A percentile compares a stretch with the other conserved stretches of the same genome.
Conservation (phyloP, 352 stramenopile genomes). For the Blastocystis sp. region DNA sequence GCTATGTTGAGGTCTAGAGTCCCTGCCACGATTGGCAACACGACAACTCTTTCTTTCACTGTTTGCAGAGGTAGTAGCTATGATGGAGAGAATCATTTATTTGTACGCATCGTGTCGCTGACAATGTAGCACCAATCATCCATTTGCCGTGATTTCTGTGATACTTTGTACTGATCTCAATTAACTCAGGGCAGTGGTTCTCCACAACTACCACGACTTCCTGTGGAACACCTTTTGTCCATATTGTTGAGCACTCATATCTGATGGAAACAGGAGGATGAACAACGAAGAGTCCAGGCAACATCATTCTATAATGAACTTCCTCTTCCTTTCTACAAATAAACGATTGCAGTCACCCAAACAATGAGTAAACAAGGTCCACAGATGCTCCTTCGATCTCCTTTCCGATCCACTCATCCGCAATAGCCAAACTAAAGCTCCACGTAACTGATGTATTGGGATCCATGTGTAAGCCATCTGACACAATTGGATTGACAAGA, state of each 20-base stretch:
- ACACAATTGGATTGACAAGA: neutral
- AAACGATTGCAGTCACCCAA: too few species aligned
- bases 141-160: neutral
- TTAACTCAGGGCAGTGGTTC: neutral
- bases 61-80: conserved; percentile 11
- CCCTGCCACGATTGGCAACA: neutral
- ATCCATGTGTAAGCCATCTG: neutral
- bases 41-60: neutral
- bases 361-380: neutral
- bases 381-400: neutral
- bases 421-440: neutral
- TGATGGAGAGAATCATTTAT: neutral
- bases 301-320: neutral
- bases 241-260: neutral
- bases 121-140: neutral
- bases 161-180: neutral
- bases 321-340: neutral
- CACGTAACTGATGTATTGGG: neutral
- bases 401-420: neutral
- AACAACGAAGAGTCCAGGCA: neutral
- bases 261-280: neutral
- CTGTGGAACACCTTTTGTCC: neutral
- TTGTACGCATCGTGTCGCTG: neutral
- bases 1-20: neutral
- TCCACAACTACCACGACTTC: neutral